These are phyloP conservation scores for Streptanthus diversifolius DNA, from an alignment of 345 rosid genomes.

Conservation along the genomic window DNA sequence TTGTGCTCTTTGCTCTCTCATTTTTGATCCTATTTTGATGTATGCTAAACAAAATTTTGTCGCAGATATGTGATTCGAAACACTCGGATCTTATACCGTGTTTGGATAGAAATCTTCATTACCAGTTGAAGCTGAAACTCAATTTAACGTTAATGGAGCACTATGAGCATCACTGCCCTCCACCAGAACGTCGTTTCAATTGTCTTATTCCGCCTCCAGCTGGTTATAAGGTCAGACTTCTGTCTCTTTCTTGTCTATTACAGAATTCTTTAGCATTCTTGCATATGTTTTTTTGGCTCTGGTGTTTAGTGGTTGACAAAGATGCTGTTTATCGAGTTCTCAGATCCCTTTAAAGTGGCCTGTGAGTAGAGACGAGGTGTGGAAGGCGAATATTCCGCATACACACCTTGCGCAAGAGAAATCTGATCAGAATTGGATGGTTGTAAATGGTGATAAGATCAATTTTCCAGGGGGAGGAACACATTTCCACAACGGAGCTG, in stretches of 20 bases:
- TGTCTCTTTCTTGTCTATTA: not conserved
- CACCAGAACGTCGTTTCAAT: conserved; percentile 76
- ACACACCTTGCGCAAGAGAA: conserved; percentile 95
- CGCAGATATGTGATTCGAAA: conserved; percentile 70
- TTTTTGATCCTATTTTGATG: not conserved
- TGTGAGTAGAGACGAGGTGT: conserved; percentile 90
- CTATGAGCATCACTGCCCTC: conserved; percentile 92
- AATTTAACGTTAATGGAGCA: conserved; percentile 91
- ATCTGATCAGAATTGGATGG: conserved; percentile 99
- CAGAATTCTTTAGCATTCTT: not conserved
- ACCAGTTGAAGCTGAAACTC: conserved; percentile 71
- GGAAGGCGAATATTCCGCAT: conserved; percentile 96
- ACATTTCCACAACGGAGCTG: conserved; percentile 93
- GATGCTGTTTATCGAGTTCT: conserved; percentile 44
- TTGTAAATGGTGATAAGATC: conserved; percentile 88
- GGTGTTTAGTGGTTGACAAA: conserved; percentile 38
- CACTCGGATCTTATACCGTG: conserved; percentile 93
- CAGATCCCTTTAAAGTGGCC: conserved; percentile 97
- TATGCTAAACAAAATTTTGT: not conserved
- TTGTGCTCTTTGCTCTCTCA: not conserved
- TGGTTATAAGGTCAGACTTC: conserved; percentile 73
- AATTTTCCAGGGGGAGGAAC: conserved; percentile 99
- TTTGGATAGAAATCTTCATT: conserved; percentile 75
- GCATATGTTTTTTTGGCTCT: conserved; percentile 9
- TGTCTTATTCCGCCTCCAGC: conserved; percentile 84